phyloP scores from a whole-genome alignment of 1,139 yeast species.

The Blastobotrys serpentis region DNA sequence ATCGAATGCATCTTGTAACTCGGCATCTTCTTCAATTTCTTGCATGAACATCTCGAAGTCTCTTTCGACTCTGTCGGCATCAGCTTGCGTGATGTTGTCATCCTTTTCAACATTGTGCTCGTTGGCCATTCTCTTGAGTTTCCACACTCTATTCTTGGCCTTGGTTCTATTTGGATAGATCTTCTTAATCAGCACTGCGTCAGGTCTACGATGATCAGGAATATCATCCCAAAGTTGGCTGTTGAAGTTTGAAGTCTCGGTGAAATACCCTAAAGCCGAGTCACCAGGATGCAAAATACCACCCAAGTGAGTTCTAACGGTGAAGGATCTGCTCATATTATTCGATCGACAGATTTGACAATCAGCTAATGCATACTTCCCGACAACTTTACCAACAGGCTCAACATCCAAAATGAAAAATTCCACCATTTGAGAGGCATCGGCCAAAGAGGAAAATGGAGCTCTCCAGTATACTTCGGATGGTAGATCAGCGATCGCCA shows the following conservation, averaged over 20 bases:
- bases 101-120: constrained; percentile 90
- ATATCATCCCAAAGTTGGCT: constrained; percentile 70
- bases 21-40: constrained; percentile 96
- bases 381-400: constrained; percentile 80
- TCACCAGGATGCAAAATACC: constrained; percentile 96
- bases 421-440: constrained; percentile 76
- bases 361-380: constrained; percentile 85
- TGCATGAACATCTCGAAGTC: constrained; percentile 96
- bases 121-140: constrained; percentile 95
- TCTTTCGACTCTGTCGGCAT: constrained; percentile 86
- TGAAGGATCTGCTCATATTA: constrained; percentile 78
- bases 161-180: constrained; percentile 76
- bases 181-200: constrained; percentile 89
- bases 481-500: constrained; percentile 76
- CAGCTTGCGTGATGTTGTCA: constrained; percentile 66
- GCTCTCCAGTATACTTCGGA: constrained; percentile 81
- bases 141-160: constrained; percentile 89
- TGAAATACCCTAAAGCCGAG: constrained; percentile 84
- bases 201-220: constrained; percentile 61
- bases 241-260: constrained; percentile 82
- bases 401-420: constrained; percentile 91
- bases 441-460: constrained; percentile 80
- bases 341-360: constrained; percentile 81
- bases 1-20: constrained; percentile 86
- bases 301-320: constrained; percentile 87